These are phyloP conservation scores for Linnemannia zychae DNA, from an alignment of 192 early-diverging fungal species.

Conservation along the genomic window DNA sequence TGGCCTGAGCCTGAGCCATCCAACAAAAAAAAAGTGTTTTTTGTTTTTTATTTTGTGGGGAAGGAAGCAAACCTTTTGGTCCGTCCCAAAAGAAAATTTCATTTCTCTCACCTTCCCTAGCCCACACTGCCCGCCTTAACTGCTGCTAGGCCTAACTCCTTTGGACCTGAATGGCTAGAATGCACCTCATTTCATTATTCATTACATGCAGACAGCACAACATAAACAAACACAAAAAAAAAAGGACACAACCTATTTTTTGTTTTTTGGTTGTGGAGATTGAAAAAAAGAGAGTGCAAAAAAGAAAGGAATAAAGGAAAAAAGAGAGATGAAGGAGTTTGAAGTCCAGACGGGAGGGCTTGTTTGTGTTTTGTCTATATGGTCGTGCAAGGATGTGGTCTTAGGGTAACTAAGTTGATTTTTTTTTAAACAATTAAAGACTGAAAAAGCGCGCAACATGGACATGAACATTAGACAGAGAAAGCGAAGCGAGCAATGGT, in stretches of 20 bases:
- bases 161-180: neutral
- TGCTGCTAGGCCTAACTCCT: too few species aligned
- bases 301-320: neutral
- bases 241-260: slow-evolving; percentile 24
- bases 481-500: neutral
- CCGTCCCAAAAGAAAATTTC: slow-evolving; percentile 14
- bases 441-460: neutral
- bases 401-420: neutral
- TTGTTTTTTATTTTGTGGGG: neutral
- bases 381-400: slow-evolving; percentile 9
- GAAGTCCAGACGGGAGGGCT: neutral
- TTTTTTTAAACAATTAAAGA: slow-evolving; percentile 20
- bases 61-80: slow-evolving; percentile 23
- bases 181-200: neutral
- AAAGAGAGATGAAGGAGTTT: neutral
- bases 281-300: slow-evolving; percentile 44
- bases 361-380: too few species aligned
- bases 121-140: neutral
- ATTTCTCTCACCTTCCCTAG: too few species aligned
- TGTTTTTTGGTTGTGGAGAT: slow-evolving; percentile 48
- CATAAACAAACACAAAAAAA: slow-evolving; percentile 7
- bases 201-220: neutral
- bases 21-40: slow-evolving; percentile 8
- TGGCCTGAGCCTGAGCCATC: slow-evolving; percentile 8
- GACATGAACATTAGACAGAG: too few species aligned